Evolutionary conservation across 345 rosid species (phyloP), one percentile per base, ranked within the genome.

Genomic region (Durio zibethinus): DNA sequence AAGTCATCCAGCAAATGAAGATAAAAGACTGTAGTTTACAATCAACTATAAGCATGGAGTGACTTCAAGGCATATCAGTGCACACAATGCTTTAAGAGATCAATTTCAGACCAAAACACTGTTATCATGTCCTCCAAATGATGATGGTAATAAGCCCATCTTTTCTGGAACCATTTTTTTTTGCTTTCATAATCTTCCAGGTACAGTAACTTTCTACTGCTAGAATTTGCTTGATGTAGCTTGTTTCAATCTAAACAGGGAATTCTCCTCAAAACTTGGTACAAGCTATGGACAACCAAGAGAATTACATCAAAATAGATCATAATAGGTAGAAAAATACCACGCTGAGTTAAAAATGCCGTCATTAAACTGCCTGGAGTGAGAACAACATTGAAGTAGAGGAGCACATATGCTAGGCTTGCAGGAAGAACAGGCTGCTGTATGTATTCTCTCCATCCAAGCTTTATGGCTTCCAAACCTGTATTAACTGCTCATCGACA

Each of bases 341-440:
- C 92, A 2, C 88, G 90, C 78, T 95, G 96, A 2, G 92, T 95
- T 79, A 95, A 86, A 88, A 95, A 95, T 40, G 98, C 98, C 3
- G 98, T 95, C 98, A 95, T 95, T 86, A 95, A 84, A 80, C 98
- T 92, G 81, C 97, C 90, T 8, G 99, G 98, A 72, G 93, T 85
- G 54, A 95, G 98, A 79, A 92, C 92, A 64, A 92, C 90, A 81
- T 95, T 95, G 84, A 93, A 92, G 88, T 68, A 92, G 74, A 95
- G 91, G 61, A 95, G 92, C 73, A 93, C 99, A 64, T 77, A 90
- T 62, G 99, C 97, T 8, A 93, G 93, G 86, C 99, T 93, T 75
- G 99, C 99, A 29, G 98, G 98, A 73, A 95, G 96, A 82, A 91
- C 97, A 2, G 97, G 99, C 80, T 92, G 97, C 68, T 93, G 94